Evolutionary conservation across 2,329 filamentous ascomycete species (phyloP).

Genomic region (Mollisiaceae sp.): DNA sequence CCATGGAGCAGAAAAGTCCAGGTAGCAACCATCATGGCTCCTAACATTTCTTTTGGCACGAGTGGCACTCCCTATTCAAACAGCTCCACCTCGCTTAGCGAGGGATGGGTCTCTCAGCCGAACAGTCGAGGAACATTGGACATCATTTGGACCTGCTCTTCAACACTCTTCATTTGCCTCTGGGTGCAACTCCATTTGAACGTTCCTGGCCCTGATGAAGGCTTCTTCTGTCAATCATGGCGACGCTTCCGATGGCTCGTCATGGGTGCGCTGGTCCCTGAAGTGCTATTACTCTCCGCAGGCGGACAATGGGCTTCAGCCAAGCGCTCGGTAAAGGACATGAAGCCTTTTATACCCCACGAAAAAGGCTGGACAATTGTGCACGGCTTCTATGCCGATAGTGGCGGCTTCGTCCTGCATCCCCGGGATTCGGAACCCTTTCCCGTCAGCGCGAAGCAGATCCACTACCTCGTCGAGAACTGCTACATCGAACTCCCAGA

Average conservation of each 20-base stretch:
- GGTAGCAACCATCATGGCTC: no score
- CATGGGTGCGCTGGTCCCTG: not conserved
- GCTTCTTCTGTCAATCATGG: not conserved
- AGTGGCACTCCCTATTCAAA: not conserved
- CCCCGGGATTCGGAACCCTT: not conserved
- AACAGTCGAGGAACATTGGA: conserved; percentile 2
- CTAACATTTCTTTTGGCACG: not conserved
- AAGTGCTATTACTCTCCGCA: conserved; percentile 2
- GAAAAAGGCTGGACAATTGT: conserved; percentile 1
- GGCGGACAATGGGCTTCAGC: conserved; percentile 8
- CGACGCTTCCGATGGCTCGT: conserved; percentile 6
- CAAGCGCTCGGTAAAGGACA: not conserved
- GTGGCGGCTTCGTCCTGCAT: not conserved
- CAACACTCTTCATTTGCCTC: not conserved
- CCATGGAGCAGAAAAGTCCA: not conserved
- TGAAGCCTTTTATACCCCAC: not conserved
- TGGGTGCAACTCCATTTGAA: conserved; percentile 7
- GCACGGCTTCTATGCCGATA: conserved; percentile 11
- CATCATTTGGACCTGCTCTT: not conserved
- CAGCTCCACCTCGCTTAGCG: not conserved
- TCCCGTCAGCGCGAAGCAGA: not conserved
- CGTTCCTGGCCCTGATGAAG: not conserved
- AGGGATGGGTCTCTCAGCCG: conserved; percentile 10
- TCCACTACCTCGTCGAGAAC: conserved; percentile 10
- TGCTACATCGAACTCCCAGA: not conserved